Evolutionary conservation across 1,284 basidiomycete genomes (phyloP).

Genomic region (Ustilago crameri): DNA sequence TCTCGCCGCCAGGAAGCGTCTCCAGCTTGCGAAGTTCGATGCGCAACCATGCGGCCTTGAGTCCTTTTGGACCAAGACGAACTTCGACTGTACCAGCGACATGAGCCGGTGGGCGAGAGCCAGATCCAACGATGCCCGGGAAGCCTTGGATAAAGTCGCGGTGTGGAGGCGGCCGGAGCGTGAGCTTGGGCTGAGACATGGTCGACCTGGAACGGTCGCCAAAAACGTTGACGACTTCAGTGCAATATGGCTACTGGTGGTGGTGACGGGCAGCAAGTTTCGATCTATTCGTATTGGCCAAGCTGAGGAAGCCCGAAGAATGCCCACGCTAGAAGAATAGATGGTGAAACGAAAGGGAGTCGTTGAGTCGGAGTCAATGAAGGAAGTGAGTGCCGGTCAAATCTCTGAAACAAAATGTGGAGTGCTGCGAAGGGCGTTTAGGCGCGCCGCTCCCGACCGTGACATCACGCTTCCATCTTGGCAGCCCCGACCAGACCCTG

Average conservation of each 20-base stretch:
- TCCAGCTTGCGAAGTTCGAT: slow-evolving; percentile 67
- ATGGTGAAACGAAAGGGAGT: no score
- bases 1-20: slow-evolving; percentile 60
- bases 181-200: slow-evolving; percentile 55
- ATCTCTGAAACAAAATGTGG: no score
- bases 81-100: slow-evolving; percentile 63
- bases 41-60: slow-evolving; percentile 64
- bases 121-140: slow-evolving; percentile 60
- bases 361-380: no score
- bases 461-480: no score
- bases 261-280: no score
- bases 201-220: slow-evolving; percentile 8
- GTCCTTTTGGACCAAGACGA: slow-evolving; percentile 55
- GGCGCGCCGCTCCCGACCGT: no score
- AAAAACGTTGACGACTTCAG: slow-evolving; percentile 2
- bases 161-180: slow-evolving; percentile 60
- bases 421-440: no score
- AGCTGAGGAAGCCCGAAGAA: no score
- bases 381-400: no score
- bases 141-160: slow-evolving; percentile 64
- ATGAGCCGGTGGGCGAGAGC: slow-evolving; percentile 57
- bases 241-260: not conserved
- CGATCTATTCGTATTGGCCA: no score
- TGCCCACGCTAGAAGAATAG: no score
- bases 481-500: slow-evolving; percentile 9